Percentiles rank a stretch among this genome's conserved stretches.
Evolutionary conservation across 2,329 filamentous ascomycete species (phyloP).

Genomic region (Fusarium begoniae): DNA sequence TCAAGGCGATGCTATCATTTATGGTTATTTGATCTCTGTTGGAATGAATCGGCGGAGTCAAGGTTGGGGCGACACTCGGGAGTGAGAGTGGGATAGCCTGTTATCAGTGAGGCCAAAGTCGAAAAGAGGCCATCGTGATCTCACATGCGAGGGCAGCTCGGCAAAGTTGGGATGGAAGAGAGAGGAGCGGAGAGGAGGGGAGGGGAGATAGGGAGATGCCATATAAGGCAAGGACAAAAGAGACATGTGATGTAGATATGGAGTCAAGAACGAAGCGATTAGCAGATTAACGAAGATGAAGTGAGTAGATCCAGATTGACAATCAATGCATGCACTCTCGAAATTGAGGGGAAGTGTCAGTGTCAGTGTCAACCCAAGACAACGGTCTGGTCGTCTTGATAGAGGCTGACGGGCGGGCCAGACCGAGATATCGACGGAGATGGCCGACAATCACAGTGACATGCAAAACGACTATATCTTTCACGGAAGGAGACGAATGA

Average conservation of each 20-base stretch:
- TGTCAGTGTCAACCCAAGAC: not conserved
- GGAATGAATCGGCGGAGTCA: not conserved
- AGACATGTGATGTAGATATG: not conserved
- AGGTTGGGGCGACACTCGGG: not conserved
- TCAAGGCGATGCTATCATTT: not conserved
- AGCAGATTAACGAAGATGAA: conserved; percentile 4
- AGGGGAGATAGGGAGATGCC: not conserved
- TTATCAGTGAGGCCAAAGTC: not conserved
- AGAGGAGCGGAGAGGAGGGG: too few relatives aligned
- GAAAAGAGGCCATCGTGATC: not conserved
- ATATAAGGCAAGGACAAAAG: not conserved
- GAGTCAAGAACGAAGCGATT: not conserved
- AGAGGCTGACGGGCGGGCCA: conserved; percentile 9
- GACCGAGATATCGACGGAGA: conserved; percentile 24
- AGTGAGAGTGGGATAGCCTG: not conserved
- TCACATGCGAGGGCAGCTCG: not conserved
- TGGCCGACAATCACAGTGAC: conserved; percentile 4
- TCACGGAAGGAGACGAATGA: conserved; percentile 20
- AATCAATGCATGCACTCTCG: not conserved
- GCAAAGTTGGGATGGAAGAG: not conserved
- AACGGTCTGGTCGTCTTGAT: not conserved
- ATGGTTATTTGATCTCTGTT: not conserved
- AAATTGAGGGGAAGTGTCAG: not conserved
- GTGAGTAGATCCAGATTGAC: not conserved
- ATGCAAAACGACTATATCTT: conserved; percentile 1